phyloP scores from a whole-genome alignment of 352 stramenopile genomes.

The Pelagophyceae sp. region DNA sequence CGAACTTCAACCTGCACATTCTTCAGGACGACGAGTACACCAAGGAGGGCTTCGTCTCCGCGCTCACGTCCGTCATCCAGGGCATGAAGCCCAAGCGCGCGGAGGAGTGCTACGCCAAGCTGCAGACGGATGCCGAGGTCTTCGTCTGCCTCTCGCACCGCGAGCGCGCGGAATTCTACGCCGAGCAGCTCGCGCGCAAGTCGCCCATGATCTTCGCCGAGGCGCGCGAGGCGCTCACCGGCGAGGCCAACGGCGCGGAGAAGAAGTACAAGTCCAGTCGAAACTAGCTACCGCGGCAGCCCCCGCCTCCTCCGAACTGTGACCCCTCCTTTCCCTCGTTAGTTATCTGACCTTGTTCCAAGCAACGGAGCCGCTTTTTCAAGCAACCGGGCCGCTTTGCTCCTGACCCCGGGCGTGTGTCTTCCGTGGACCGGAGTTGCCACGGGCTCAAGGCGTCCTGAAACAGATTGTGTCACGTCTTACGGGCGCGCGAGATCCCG shows the following conservation, averaged over 20 bases:
- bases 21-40: constrained; percentile 12
- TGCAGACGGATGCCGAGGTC: not conserved
- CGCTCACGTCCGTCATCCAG: not conserved
- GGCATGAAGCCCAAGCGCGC: constrained; percentile 9
- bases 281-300: not conserved
- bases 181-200: constrained; percentile 15
- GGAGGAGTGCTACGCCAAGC: constrained; percentile 1
- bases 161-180: constrained; percentile 1
- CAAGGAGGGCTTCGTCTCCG: not conserved
- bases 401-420: too few species aligned
- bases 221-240: not conserved
- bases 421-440: too few species aligned
- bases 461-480: too few species aligned
- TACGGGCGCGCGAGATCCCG: too few species aligned
- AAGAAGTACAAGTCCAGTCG: not conserved
- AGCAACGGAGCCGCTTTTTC: too few species aligned
- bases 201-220: constrained; percentile 15
- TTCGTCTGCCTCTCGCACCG: not conserved
- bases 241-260: not conserved
- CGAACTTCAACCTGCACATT: constrained; percentile 5
- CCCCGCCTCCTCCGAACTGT: too few species aligned
- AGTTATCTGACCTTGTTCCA: too few species aligned
- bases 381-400: too few species aligned
- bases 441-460: too few species aligned
- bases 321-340: too few species aligned